Conservation (phyloP, 805 yeast genomes). For the Starmerella kuoi region DNA sequence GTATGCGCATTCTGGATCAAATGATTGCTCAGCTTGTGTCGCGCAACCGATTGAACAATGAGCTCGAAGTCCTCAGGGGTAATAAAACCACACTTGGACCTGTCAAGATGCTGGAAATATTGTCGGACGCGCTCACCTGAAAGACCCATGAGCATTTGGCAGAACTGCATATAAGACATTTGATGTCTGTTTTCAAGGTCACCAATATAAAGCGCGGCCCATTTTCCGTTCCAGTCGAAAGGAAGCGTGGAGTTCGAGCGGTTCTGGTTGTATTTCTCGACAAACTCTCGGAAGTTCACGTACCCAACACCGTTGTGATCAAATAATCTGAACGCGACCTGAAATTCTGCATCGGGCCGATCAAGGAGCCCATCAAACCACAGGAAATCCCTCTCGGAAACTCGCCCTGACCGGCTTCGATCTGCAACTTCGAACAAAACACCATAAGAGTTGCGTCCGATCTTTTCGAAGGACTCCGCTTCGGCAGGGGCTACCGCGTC, state of each 20-base stretch:
- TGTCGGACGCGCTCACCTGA: constrained; percentile 38
- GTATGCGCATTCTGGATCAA: constrained; percentile 31
- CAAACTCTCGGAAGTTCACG: constrained; percentile 33
- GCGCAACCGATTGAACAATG: constrained; percentile 30
- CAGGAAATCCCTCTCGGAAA: constrained; percentile 60
- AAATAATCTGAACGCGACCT: constrained; percentile 37
- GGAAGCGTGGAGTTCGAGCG: constrained; percentile 30
- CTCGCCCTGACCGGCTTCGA: constrained; percentile 52
- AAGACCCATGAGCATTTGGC: constrained; percentile 36
- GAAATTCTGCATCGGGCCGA: constrained; percentile 45
- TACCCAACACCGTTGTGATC: constrained; percentile 31
- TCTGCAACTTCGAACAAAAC: constrained; percentile 76
- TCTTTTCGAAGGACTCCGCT: constrained; percentile 38
- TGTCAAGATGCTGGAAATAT: constrained; percentile 33
- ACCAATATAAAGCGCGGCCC: constrained; percentile 35
- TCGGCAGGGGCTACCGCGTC: constrained; percentile 34
- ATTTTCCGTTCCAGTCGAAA: constrained; percentile 34
- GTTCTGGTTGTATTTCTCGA: constrained; percentile 30
- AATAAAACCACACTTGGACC: constrained; percentile 30
- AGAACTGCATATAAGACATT: constrained; percentile 33
- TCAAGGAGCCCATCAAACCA: constrained; percentile 48
- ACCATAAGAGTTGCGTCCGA: constrained; percentile 49
- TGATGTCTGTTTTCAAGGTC: constrained; percentile 29
- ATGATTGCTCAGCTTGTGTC: constrained; percentile 34
- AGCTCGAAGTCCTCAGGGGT: constrained; percentile 32